A percentile compares a stretch with the other conserved stretches of the same genome.
Conservation (phyloP, 257 asterid species). For the Thymus mandschuricus region DNA sequence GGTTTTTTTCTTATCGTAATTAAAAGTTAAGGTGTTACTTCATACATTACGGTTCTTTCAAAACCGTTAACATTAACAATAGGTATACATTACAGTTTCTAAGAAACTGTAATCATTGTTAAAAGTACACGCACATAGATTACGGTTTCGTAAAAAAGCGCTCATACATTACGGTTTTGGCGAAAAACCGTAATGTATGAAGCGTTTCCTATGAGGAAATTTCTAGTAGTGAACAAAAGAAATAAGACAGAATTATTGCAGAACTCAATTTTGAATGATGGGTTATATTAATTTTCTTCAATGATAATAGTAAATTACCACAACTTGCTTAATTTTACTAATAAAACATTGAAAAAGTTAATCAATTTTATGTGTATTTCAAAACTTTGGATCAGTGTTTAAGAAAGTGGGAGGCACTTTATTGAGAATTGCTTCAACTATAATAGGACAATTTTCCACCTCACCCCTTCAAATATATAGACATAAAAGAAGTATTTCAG, state of each 20-base stretch:
- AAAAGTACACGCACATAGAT: no score
- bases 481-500: neutral
- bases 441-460: slow-evolving; percentile 33
- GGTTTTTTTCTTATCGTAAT: no score
- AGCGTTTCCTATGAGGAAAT: no score
- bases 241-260: slow-evolving; percentile 19
- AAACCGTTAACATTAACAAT: no score
- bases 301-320: slow-evolving; percentile 10
- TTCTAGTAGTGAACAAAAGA: no score
- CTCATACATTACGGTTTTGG: no score
- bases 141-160: no score
- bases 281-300: neutral
- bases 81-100: no score
- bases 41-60: no score
- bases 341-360: neutral
- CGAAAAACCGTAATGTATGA: no score
- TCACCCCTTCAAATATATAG: neutral
- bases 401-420: slow-evolving; percentile 27
- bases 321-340: slow-evolving; percentile 22
- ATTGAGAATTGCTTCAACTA: slow-evolving; percentile 12
- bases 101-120: no score
- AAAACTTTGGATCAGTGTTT: slow-evolving; percentile 29
- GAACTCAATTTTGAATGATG: slow-evolving; percentile 4
- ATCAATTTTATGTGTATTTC: neutral
- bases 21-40: no score